Evolutionary conservation across 148 eudicot genomes (phyloP), one percentile per base, ranked within the genome.

Genomic region (Vaccinium vitisidaea): DNA sequence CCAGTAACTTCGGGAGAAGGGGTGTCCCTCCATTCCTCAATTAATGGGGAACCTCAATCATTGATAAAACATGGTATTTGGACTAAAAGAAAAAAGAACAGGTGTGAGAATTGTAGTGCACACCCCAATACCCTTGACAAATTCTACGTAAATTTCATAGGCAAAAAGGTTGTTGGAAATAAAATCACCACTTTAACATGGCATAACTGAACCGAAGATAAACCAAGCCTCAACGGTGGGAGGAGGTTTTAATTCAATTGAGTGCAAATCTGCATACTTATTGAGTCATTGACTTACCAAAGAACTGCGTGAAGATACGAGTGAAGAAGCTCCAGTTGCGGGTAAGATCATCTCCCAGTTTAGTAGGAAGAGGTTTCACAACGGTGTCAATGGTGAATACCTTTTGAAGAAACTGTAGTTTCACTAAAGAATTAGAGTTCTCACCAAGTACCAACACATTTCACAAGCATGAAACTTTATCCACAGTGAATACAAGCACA

Each of bases 261-360:
- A 69, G 73, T 21, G 67, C 56, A 74, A 73, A 52, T 67, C 48
- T 32, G 23, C 46, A 67, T 39, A 80, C 3, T 30, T 46, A 61
- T 2, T 76, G 14, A 83, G 92, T 21, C 49, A 50, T 3, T 77
- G 18, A 82, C 94, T 92, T 90, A 94, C 99, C 98, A 81, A 92
- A 93, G 87, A 96, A 96, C 86, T 96, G 99, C 16, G 98, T 93
- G 87, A 96, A 96, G 88, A 96, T 96, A 50, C 99, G 93, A 14
- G 99, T 93, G 88, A 96, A 96, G 93, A 96, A 96, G 92, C 86
- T 91, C 93, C 95, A 86, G 91, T 93, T 94, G 85, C 99, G 97
- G 14, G 95, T 89, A 73, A 89, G 93, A 86, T 92, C 90, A 84
- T 94, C 94, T 0, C 94, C 97, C 93, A 92, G 39, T 36, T 36